Base-by-base conservation (phyloP, 164 flowering plant genomes). In the Sextonia rubra region DNA sequence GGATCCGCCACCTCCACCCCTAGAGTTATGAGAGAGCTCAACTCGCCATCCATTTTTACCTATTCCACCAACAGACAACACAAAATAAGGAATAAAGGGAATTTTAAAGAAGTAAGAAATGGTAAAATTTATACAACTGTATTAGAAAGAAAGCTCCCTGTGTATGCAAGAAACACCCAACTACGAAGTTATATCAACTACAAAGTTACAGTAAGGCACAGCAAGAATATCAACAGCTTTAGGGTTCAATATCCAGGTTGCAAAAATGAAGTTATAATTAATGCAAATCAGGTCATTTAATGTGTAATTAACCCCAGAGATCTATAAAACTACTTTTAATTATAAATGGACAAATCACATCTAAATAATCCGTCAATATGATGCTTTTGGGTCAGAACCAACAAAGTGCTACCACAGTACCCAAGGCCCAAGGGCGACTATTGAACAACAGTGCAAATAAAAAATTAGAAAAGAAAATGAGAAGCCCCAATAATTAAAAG, bases 31-130 rank as follows among this genome's bases (percentile, higher is more conserved):
- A 69, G 98, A 93, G 17, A 88, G 88, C 74, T 93, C 97, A 73
- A 93, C 97, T 77, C 98, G 87, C 98, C 98, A 93, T 15, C 93
- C 94, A 86, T 90, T 90, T 77, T 91, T 91, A 65, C 98, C 98
- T 93, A 76, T 24, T 26, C 24, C 15, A 3, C n/a, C 26, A 66
- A 69, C 14, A 12, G 5, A 29, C 48, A 69, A 73, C 14, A 66
- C n/a, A 3, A 18, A 66, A 30, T n/a, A 1, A 7, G 44, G 44
- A 37, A 37, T 37, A 7, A 37, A 37, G 44, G 44, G 44, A 37
- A 9, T 37, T 37, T 37, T 37, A 37, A 37, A 37, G 44, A 37
- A 37, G 44, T 1, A 0, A 37, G 9, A 37, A 37, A 37, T 37
- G 44, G 44, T 37, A 37, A 37, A 37, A 37, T 37, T 37, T 37